phyloP scores from a whole-genome alignment of 2,329 filamentous ascomycete species.

The Teratosphaeria nubilosa region DNA sequence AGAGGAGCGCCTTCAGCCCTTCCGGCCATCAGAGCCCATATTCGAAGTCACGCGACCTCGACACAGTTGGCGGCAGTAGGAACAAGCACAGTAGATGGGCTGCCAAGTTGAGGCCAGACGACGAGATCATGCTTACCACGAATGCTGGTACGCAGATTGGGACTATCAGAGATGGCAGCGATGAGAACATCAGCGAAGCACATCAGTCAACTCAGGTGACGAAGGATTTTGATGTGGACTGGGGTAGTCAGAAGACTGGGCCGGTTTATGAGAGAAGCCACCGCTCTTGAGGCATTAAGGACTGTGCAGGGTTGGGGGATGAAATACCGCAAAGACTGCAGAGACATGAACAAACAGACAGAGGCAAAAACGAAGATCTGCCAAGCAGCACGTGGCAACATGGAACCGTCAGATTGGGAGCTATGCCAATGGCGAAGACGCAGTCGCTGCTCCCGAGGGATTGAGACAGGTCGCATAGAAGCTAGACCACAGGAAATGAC shows the following conservation, averaged over 20 bases:
- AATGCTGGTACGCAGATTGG: neutral
- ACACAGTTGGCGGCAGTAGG: neutral
- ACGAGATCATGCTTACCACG: constrained; percentile 2
- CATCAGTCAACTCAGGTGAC: neutral
- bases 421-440: too few species aligned
- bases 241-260: constrained; percentile 2
- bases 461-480: too few species aligned
- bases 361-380: neutral
- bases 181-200: neutral
- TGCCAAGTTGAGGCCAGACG: neutral
- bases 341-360: neutral
- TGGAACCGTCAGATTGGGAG: too few species aligned
- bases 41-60: neutral
- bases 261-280: neutral
- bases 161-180: neutral
- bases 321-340: neutral
- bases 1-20: neutral
- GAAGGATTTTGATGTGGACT: constrained; percentile 4
- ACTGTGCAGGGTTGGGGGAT: neutral
- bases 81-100: neutral
- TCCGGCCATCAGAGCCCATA: too few species aligned
- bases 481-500: too few species aligned
- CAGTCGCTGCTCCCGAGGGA: too few species aligned
- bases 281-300: neutral
- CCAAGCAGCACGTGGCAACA: too few species aligned